These are phyloP conservation scores for Isoetes taiwanensis DNA, from an alignment of 75 land plant species.

Conservation along the genomic window DNA sequence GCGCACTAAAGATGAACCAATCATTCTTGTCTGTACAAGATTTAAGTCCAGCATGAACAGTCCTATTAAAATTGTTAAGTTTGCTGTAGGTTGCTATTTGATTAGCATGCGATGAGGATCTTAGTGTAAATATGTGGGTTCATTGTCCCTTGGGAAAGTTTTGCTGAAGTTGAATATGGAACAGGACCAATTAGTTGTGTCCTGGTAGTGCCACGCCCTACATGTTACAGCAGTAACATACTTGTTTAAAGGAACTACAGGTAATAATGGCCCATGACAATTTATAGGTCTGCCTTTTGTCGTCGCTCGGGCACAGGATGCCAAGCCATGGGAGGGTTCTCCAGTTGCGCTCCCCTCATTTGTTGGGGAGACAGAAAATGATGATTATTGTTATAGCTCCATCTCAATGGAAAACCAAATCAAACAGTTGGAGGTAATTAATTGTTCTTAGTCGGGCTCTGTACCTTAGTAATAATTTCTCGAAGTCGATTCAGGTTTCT, in stretches of 20 bases:
- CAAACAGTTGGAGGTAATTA: slow-evolving; percentile 55
- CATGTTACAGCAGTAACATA: slow-evolving; percentile 10
- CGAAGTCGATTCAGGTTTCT: too few species aligned
- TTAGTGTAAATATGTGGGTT: too few species aligned
- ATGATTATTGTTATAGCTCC: slow-evolving; percentile 27
- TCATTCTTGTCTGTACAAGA: too few species aligned
- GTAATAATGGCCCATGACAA: too few species aligned
- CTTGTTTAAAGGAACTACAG: too few species aligned
- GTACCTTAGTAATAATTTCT: not conserved
- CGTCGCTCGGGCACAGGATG: slow-evolving; percentile 16
- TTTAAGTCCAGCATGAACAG: not conserved
- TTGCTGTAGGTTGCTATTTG: too few species aligned
- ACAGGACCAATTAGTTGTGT: slow-evolving; percentile 27
- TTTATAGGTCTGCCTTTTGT: too few species aligned
- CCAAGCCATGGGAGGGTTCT: slow-evolving; percentile 21
- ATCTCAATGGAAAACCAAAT: slow-evolving; percentile 42
- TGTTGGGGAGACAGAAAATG: slow-evolving; percentile 8
- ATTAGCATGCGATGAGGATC: too few species aligned
- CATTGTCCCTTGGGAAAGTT: too few species aligned
- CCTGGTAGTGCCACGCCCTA: slow-evolving; percentile 22
- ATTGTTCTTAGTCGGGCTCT: not conserved
- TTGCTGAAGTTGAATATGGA: too few species aligned
- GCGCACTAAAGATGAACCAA: slow-evolving; percentile 44
- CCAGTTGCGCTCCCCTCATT: slow-evolving; percentile 25
- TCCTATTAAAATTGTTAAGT: not conserved